Evolutionary conservation across 768 basidiomycete species (phyloP).

Genomic region (Dioszegia crocea): DNA sequence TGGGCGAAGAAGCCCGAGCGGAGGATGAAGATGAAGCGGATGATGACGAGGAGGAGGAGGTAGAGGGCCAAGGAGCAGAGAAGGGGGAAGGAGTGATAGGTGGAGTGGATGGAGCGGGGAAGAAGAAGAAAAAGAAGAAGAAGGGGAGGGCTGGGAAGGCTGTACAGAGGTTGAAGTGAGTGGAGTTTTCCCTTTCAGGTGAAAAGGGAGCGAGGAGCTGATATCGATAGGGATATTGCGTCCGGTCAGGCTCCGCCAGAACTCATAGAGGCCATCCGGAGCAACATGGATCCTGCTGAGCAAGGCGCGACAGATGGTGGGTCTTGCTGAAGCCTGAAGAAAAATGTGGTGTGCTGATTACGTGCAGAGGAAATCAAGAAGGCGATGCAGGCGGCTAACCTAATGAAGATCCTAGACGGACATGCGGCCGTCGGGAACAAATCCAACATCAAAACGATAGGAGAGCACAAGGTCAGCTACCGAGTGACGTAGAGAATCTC

Average conservation of each 20-base stretch:
- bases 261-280: slow-evolving; percentile 64
- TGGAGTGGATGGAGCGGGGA: slow-evolving; percentile 54
- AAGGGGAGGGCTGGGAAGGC: slow-evolving; percentile 61
- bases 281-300: slow-evolving; percentile 61
- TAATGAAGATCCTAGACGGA: slow-evolving; percentile 79
- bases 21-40: slow-evolving; percentile 27
- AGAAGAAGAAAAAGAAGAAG: slow-evolving; percentile 82
- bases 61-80: slow-evolving; percentile 22
- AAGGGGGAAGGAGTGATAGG: slow-evolving; percentile 23
- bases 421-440: slow-evolving; percentile 71
- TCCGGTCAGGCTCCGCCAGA: slow-evolving; percentile 43
- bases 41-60: slow-evolving; percentile 32
- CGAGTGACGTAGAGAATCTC: too few species aligned
- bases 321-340: neutral
- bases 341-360: neutral
- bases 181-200: too few species aligned
- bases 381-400: slow-evolving; percentile 70
- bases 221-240: slow-evolving; percentile 23
- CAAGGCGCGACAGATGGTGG: slow-evolving; percentile 55
- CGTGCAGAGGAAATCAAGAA: slow-evolving; percentile 60
- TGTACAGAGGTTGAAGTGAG: slow-evolving; percentile 53
- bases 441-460: slow-evolving; percentile 68
- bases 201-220: too few species aligned
- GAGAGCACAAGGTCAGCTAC: slow-evolving; percentile 84
- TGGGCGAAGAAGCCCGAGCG: slow-evolving; percentile 31